Percentiles rank a stretch among this genome's conserved stretches.
Evolutionary conservation across 1,284 basidiomycete species (phyloP).

Genomic region (Sporisorium sorghi): DNA sequence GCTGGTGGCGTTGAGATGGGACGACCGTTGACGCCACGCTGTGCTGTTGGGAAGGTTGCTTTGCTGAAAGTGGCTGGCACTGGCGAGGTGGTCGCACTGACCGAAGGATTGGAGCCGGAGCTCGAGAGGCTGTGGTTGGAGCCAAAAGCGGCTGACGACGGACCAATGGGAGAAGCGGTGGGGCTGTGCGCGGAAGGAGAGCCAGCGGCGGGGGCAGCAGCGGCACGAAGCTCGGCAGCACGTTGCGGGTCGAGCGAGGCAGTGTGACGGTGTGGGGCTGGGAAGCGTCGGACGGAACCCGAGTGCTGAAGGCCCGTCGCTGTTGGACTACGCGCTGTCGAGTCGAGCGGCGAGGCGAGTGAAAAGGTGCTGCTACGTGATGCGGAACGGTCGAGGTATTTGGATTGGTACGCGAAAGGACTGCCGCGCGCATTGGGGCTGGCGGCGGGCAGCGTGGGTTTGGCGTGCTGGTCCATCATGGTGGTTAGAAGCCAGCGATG

Average conservation of each 20-base stretch:
- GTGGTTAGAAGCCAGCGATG: background rate
- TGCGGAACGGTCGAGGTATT: slow-evolving; percentile 60
- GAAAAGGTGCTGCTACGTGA: slow-evolving; percentile 61
- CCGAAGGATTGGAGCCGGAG: slow-evolving; percentile 31
- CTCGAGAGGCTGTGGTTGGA: slow-evolving; percentile 39
- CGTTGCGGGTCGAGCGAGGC: slow-evolving; percentile 56
- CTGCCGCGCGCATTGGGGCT: slow-evolving; percentile 51
- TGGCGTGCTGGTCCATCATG: slow-evolving; percentile 53
- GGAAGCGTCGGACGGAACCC: slow-evolving; percentile 53
- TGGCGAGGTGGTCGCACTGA: slow-evolving; percentile 27
- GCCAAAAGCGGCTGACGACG: slow-evolving; percentile 25
- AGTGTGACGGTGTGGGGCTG: slow-evolving; percentile 60
- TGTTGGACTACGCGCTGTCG: slow-evolving; percentile 4
- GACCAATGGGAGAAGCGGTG: slow-evolving; percentile 16
- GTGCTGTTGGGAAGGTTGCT: slow-evolving; percentile 37
- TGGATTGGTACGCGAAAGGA: slow-evolving; percentile 64
- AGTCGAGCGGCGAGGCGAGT: slow-evolving; percentile 38
- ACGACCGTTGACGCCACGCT: slow-evolving; percentile 37
- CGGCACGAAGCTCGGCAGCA: slow-evolving; percentile 45
- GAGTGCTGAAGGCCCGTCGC: slow-evolving; percentile 46
- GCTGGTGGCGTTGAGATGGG: slow-evolving; percentile 62
- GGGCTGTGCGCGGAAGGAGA: slow-evolving; percentile 23
- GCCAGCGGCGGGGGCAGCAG: slow-evolving; percentile 18
- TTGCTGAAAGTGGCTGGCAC: slow-evolving; percentile 45
- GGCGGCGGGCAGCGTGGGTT: slow-evolving; percentile 46